Conservation (phyloP, 2,329 filamentous ascomycete species). For the Cyphellophora europaea region DNA sequence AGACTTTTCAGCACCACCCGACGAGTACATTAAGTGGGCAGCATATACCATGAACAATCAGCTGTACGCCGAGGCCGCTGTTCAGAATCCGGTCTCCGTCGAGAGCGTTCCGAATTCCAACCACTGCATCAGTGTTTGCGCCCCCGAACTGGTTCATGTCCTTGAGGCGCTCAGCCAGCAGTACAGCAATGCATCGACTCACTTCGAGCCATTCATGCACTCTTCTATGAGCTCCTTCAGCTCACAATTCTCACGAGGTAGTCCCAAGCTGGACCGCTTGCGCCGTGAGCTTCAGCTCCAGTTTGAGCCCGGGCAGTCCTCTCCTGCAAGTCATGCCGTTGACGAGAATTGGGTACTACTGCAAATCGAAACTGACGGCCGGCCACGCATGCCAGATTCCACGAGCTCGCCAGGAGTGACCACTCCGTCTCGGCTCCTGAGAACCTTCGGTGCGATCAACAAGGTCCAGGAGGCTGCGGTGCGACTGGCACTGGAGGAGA, state of each 20-base stretch:
- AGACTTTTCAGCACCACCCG: constrained; percentile 35
- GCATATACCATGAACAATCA: constrained; percentile 10
- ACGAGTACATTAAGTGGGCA: not conserved
- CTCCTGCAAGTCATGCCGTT: constrained; percentile 15
- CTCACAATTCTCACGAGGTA: constrained; percentile 12
- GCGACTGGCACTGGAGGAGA: constrained; percentile 5
- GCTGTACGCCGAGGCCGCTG: constrained; percentile 8
- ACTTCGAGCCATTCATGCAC: constrained; percentile 12
- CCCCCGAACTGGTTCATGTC: constrained; percentile 15
- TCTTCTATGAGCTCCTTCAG: constrained; percentile 12
- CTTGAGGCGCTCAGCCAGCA: constrained; percentile 55
- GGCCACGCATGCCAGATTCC: constrained; percentile 1
- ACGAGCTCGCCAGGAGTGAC: not conserved
- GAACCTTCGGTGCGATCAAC: constrained; percentile 8
- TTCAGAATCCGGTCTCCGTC: constrained; percentile 10
- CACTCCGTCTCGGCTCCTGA: not conserved
- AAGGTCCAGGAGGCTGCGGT: constrained; percentile 12
- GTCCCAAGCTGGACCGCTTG: constrained; percentile 12
- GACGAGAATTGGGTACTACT: constrained; percentile 16
- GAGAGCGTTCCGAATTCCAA: not conserved
- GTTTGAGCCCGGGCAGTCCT: constrained; percentile 18
- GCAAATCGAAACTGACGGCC: constrained; percentile 6
- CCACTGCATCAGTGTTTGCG: constrained; percentile 8
- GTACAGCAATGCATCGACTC: constrained; percentile 59
- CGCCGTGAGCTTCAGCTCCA: constrained; percentile 11